Base-by-base conservation (phyloP, 495 filamentous ascomycete species). In the Halenospora varia region DNA sequence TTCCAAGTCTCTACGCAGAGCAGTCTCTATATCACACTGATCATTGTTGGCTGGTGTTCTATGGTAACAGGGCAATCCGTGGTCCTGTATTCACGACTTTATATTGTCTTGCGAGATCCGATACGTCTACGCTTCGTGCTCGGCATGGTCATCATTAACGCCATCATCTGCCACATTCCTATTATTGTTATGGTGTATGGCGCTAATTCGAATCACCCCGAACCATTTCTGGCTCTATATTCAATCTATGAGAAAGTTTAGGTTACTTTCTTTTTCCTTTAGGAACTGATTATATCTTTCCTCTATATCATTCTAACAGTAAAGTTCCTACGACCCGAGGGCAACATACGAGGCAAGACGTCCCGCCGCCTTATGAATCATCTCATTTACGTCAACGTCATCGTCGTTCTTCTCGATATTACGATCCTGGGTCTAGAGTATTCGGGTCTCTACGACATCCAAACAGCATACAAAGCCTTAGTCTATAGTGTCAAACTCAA, bases 61-160 rank as follows among this genome's bases (percentile, higher is more conserved):
- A 86, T 87, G 82, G 82, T 88, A 2, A 85, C 82, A 0, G 84
- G 83, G 17, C 84, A 87, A 66, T 82, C 82, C 3, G 62, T 88
- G 41, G 84, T 88, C 11, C 73, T 88, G 17, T 88, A 83, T 70
- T 88, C 84, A 2, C 78, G 85, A 17, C 75, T 88, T 3, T 81
- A 87, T 60, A 69, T 87, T 45, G 73, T 88, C 40, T 67, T 81
- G 25, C 70, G 70, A 22, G 77, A 81, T 25, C 71, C 69, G 15
- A 70, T 68, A 22, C 62, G 75, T n/a, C 71, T 86, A 2, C 75
- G 78, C 19, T 68, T 70, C 25, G 75, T 87, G 0, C 71, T 83
- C 15, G 64, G 52, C 53, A 85, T 86, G 80, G 86, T 88, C 61
- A 67, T 84, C 11, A 47, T 80, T 65, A 71, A 86, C 68, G 81